Evolutionary conservation across 352 stramenopile genomes (phyloP).

Genomic region (Pythium dissimile): DNA sequence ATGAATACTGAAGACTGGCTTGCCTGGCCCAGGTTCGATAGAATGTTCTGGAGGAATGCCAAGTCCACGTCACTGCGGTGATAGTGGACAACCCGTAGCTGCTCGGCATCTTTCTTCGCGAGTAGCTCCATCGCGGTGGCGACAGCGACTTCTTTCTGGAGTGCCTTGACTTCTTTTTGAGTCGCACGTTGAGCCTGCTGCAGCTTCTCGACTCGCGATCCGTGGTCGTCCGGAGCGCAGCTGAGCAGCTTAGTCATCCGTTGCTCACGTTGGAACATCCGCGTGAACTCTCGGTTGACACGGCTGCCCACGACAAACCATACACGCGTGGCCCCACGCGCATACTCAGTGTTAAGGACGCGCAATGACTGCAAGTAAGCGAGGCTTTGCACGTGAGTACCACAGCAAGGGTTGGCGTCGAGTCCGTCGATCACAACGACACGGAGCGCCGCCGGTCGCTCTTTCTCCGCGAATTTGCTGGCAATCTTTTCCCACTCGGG

Average conservation of each 20-base stretch:
- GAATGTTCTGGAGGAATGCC: constrained; percentile 64
- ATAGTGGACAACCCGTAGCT: constrained; percentile 35
- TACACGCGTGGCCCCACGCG: constrained; percentile 58
- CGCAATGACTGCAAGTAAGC: constrained; percentile 72
- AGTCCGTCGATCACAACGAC: constrained; percentile 82
- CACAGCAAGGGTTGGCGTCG: constrained; percentile 86
- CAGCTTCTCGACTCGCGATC: constrained; percentile 60
- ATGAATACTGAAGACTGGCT: constrained; percentile 37
- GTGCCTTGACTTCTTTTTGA: constrained; percentile 62
- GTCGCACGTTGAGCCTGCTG: constrained; percentile 53
- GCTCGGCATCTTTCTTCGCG: constrained; percentile 15
- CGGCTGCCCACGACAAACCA: constrained; percentile 86
- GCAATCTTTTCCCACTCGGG: constrained; percentile 55
- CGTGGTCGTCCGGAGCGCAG: constrained; percentile 61
- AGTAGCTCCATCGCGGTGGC: constrained; percentile 47
- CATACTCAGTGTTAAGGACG: constrained; percentile 69
- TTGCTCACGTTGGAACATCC: constrained; percentile 67
- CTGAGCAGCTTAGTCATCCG: constrained; percentile 71
- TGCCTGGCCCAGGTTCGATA: constrained; percentile 40
- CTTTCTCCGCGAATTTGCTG: constrained; percentile 47
- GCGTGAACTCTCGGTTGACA: constrained; percentile 71
- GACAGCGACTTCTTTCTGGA: constrained; percentile 67
- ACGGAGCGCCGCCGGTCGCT: constrained; percentile 68
- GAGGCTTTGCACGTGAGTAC: constrained; percentile 79
- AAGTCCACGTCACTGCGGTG: constrained; percentile 63